A percentile compares a stretch with the other conserved stretches of the same genome.
Conservation (phyloP, 257 asterid species). For the Thymus quinquecostatus region DNA sequence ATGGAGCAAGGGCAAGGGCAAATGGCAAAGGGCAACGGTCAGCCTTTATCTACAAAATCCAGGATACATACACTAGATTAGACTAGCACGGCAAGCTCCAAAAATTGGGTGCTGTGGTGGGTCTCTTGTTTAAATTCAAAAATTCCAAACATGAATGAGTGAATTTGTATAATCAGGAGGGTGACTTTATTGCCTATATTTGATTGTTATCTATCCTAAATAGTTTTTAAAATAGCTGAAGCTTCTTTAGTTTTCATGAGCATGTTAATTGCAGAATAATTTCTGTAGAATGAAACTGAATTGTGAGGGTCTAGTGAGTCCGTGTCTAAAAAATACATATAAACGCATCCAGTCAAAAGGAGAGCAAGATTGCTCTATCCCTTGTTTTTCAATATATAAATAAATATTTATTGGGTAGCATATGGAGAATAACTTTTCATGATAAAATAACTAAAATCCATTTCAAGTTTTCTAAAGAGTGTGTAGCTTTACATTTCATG, state of each 20-base stretch:
- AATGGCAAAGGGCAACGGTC: background rate
- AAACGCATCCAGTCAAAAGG: background rate
- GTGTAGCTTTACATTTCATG: background rate
- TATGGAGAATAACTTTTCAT: background rate
- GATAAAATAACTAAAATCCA: background rate
- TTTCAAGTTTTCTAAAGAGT: too few species aligned
- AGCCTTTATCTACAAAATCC: background rate
- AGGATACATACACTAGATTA: conserved; percentile 14
- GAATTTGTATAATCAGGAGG: background rate
- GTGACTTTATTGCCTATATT: background rate
- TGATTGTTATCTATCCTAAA: background rate
- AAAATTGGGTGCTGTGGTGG: background rate
- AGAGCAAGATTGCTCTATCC: background rate
- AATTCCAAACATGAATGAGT: background rate
- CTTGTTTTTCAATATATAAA: too few species aligned
- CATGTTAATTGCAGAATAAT: background rate
- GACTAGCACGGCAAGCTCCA: background rate
- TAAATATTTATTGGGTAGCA: too few species aligned
- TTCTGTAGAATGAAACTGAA: background rate
- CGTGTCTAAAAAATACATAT: background rate
- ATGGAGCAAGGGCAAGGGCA: conserved; percentile 3
- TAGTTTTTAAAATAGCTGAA: background rate
- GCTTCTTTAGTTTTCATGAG: background rate
- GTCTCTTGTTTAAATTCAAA: conserved; percentile 18
- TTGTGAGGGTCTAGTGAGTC: background rate